Base-by-base conservation (phyloP, 495 filamentous ascomycete genomes). In the Aspergillus egyptiacus region DNA sequence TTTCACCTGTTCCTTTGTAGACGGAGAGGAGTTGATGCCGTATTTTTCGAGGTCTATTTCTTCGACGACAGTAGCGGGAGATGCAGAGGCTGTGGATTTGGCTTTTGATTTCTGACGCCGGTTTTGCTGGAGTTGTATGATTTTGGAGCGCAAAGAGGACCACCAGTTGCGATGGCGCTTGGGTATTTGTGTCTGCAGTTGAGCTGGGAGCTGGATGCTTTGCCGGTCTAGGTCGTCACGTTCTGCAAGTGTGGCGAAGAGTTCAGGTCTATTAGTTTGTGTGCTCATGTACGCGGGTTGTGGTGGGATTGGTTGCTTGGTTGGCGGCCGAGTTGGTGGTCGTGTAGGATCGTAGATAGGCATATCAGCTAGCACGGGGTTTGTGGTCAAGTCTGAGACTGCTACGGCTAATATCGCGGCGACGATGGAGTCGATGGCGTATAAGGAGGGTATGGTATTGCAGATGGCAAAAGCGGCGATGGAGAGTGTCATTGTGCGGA, bases 351-450 rank as follows among this genome's bases (percentile, higher is more conserved):
- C 31, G 51, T 60, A 65, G 22, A 68, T 48, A 6, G 57, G 43
- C 62, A 72, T 67, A 25, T 65, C 65, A 2, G 60, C 62, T 1
- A 75, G 49, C 7, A 70, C 56, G 0, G 62, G 62, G 22, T 67
- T 69, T 1, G 69, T 72, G 3, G 62, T 43, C 35, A 79, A 75
- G 53, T 87, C 83, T 0, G 77, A 67, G 46, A 80, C 70, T 0
- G 85, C 85, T 17, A 91, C 84, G 10, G 86, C 71, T 25, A 89
- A 60, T 11, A 89, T 68, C 0, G 86, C 84, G 2, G 81, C 76
- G 7, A 87, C 74, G 2, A 79, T 74, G 0, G 87, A 85, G 61
- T 91, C 87, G n/a, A 90, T 76, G 3, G 87, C 71, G 57, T 88
- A 89, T 31, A 87, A 74, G 31, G 80, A 82, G 2, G 71, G 71